Percentiles rank a stretch among this genome's conserved stretches.
phyloP scores from a whole-genome alignment of 257 asterid genomes.

The Solanum paucissectum region DNA sequence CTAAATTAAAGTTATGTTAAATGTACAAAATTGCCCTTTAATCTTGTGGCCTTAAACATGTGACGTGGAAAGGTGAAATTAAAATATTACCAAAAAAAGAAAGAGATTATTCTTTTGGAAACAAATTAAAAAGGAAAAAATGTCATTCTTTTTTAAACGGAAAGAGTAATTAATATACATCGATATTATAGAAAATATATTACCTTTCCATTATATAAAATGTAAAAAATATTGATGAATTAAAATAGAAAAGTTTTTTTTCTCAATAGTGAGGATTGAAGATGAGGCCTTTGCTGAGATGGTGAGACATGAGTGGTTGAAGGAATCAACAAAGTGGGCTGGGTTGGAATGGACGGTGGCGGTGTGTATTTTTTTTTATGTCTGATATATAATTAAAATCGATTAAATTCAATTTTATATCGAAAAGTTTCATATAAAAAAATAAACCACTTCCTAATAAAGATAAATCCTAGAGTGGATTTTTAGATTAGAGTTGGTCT shows the following conservation, averaged over 20 bases:
- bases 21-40: too few relatives aligned
- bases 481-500: background rate
- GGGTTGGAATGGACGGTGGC: background rate
- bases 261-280: background rate
- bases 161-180: background rate
- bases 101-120: too few relatives aligned
- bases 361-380: background rate
- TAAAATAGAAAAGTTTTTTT: background rate
- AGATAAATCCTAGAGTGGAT: background rate
- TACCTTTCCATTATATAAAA: background rate
- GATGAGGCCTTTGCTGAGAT: background rate
- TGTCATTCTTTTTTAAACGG: too few relatives aligned
- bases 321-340: background rate
- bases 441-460: background rate
- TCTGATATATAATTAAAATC: background rate
- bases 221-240: background rate
- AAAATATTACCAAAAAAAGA: too few relatives aligned
- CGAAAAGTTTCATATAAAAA: background rate
- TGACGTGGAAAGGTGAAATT: too few relatives aligned
- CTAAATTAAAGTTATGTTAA: too few relatives aligned
- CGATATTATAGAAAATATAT: background rate
- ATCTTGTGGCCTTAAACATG: too few relatives aligned
- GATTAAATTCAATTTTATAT: background rate
- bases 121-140: too few relatives aligned
- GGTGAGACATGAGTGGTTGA: background rate